phyloP scores from a whole-genome alignment of 163 green algal species.

The Prototheca wickerhamii region DNA sequence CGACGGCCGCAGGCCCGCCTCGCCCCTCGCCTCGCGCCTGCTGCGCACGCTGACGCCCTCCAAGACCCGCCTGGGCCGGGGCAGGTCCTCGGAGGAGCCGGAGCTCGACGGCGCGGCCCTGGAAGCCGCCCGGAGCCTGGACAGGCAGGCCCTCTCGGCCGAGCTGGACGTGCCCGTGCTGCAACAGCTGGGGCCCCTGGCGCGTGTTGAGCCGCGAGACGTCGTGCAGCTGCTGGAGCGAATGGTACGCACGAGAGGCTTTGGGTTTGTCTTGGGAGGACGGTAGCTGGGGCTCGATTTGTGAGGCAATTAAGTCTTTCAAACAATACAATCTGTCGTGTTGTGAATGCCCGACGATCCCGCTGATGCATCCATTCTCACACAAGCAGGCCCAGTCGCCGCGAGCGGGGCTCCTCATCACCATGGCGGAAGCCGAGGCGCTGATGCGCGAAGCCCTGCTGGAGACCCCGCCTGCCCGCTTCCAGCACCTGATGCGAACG shows the following conservation, averaged over 20 bases:
- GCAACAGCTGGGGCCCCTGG: conserved; percentile 26
- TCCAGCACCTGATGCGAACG: conserved; percentile 30
- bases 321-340: no score
- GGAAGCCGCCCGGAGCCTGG: neutral
- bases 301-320: no score
- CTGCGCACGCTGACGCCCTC: no score
- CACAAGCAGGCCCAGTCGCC: neutral
- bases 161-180: conserved; percentile 30
- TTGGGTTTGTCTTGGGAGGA: neutral
- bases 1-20: no score
- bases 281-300: no score
- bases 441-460: conserved; percentile 17
- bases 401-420: conserved; percentile 2
- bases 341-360: no score
- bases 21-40: no score
- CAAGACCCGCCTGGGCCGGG: no score
- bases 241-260: neutral
- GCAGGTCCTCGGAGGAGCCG: no score
- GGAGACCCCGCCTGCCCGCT: conserved; percentile 9
- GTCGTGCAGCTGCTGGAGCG: conserved; percentile 9
- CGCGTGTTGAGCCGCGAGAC: neutral
- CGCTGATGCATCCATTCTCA: no score
- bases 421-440: conserved; percentile 17
- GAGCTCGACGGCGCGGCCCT: neutral
- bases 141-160: neutral